Conservation (phyloP, 129 eudicot species). For the Flaveria ramosissima region DNA sequence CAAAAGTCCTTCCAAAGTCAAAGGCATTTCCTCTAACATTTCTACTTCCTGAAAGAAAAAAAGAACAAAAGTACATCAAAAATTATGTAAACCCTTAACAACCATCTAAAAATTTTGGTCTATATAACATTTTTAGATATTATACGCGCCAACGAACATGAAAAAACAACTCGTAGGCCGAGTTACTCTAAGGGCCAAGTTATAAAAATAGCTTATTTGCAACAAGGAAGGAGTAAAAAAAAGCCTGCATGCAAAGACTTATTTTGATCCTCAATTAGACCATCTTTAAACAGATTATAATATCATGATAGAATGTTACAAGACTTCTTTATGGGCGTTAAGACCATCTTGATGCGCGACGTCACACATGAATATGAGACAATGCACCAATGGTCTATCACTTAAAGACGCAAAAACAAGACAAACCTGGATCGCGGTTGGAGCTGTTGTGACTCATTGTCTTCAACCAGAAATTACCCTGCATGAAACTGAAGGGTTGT, state of each 20-base stretch:
- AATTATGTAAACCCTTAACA: background rate
- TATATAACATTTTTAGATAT: no score
- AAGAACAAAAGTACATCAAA: background rate
- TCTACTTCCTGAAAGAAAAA: conserved; percentile 44
- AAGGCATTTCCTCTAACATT: conserved; percentile 28
- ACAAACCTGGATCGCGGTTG: conserved; percentile 42
- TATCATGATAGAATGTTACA: background rate
- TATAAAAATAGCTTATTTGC: no score
- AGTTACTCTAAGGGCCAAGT: no score
- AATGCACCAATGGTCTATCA: conserved; percentile 16
- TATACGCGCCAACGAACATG: no score
- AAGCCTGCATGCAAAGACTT: no score
- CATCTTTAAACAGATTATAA: no score
- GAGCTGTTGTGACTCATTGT: conserved; percentile 49
- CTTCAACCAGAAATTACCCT: conserved; percentile 29
- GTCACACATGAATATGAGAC: conserved; percentile 7
- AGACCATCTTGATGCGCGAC: conserved; percentile 1
- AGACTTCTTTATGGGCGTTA: background rate
- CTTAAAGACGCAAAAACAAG: background rate
- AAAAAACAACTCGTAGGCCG: no score
- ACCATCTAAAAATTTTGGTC: background rate
- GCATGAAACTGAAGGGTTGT: conserved; percentile 31
- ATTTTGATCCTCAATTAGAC: no score
- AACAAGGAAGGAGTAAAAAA: no score
- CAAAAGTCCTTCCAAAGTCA: conserved; percentile 85